A percentile compares a stretch with the other conserved stretches of the same genome.
phyloP scores from a whole-genome alignment of 2,329 filamentous ascomycete species.

The Apiospora rasikravindrae region DNA sequence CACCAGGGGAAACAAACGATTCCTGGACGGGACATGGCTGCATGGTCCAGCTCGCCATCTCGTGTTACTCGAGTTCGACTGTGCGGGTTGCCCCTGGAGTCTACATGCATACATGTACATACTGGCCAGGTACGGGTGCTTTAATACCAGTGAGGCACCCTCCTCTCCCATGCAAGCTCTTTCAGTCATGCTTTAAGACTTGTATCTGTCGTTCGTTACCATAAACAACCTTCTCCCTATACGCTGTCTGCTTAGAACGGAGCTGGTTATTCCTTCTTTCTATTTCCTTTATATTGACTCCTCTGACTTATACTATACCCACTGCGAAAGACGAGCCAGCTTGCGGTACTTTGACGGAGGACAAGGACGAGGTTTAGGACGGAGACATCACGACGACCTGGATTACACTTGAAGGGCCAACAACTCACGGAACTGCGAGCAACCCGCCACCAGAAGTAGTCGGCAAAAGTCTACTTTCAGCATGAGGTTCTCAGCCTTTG shows the following conservation, averaged over 20 bases:
- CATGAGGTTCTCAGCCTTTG: not conserved
- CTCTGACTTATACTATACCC: not conserved
- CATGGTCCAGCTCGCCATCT: not conserved
- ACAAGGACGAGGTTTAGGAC: not conserved
- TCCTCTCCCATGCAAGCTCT: not conserved
- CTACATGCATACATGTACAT: not conserved
- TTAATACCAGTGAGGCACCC: not conserved
- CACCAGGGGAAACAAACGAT: constrained; percentile 6
- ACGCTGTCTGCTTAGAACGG: not conserved
- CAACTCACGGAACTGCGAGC: not conserved
- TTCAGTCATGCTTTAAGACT: not conserved
- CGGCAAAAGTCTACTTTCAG: not conserved
- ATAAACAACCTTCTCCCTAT: not conserved
- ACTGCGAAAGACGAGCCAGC: not conserved
- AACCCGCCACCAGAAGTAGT: not conserved
- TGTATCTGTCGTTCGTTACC: not conserved
- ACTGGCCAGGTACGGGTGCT: not conserved
- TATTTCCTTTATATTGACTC: not conserved
- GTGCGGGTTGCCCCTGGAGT: not conserved
- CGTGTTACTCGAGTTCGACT: not conserved
- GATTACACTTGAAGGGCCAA: not conserved
- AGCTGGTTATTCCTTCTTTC: not conserved
- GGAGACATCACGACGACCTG: not conserved
- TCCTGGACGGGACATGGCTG: not conserved
- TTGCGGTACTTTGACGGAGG: not conserved